Base-by-base conservation (phyloP, 2,329 filamentous ascomycete genomes). In the Beauveria bassiana region DNA sequence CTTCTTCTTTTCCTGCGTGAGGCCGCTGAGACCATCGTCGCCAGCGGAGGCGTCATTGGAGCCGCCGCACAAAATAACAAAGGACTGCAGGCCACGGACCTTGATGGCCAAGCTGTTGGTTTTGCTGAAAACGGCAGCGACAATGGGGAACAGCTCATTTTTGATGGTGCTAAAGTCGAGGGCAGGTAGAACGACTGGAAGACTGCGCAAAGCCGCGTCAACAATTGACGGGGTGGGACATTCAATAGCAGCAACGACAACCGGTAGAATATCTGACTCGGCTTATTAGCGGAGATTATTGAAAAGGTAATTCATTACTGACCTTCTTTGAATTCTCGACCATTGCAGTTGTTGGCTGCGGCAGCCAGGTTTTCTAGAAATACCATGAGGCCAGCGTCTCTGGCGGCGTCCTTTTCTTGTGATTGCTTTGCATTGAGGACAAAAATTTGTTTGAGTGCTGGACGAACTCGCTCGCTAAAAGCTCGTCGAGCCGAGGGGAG, bases 131-230 rank as follows among this genome's bases (percentile, higher is more conserved):
- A 97, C 95, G 9, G 82, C 78, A 1, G 93, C 91, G 65, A 99
- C 90, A 1, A 96, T 87, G 0, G 95, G 95, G 72, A 99, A 99
- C 1, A 99, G 82, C 65, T 98, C 93, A 68, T 96, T 95, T 74
- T 98, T 99, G 69, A 97, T 93, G 0, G 93, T 98, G 66, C 89
- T 96, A 67, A 97, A 98, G 74, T 99, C 95, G 8, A 99, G 85
- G 3, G 95, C 86, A 0, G 92, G 91, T 5, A 98, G 77, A n/a
- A 97, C 84, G 1, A 85, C 81, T 2, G 91, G 88, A 5, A 99
- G 77, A 31, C 88, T 90, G 55, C 88, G 84, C 16, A 99, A 79
- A 3, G 92, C 88, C 4, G 90, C 89, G 74, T 98, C 95, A 0
- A 97, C 89, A 18, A 99, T 80, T 1, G 89, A 88, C 67, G 96